Base-by-base conservation (phyloP, 2,329 filamentous ascomycete genomes). In the Apiospora saccharicola region DNA sequence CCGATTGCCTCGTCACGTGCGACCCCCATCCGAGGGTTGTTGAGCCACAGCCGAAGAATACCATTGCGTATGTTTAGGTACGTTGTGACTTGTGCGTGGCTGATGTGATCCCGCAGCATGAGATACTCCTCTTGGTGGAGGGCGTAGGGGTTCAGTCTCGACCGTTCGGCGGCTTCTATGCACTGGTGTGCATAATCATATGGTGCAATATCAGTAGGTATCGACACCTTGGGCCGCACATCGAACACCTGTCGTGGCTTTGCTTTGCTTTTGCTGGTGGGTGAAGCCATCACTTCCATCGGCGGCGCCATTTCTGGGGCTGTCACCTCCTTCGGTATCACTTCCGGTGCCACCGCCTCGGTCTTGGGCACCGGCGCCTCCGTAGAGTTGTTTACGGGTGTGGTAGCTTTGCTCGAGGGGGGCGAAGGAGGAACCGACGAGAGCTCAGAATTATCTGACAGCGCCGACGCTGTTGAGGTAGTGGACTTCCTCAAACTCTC, bases 61-160 rank as follows among this genome's bases (percentile, higher is more conserved):
- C 94, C 94, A 81, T 99, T 99, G 77, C 96, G 90, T 74, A 99
- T 96, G 81, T 98, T 98, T 71, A 99, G 86, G 83, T 99, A 99
- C 16, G 94, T 94, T 3, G 96, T 98, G 76, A 98, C 94, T 82
- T 99, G 96, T 44, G 92, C 88, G 78, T 94, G 92, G 79, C 93
- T 97, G 76, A 99, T 90, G 77, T 97, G 92, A 74, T 93, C 88
- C 74, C 94, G 90, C 53, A 99, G 85, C 73, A 98, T 87, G 73
- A 88, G 85, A 80, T 98, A 95, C 82, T 99, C 96, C 74, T 94
- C 92, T 37, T 90, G 88, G 81, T 98, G 95, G 51, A 99, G 85
- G 14, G 93, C 91, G 82, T 96, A 98, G 0, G 96, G 96, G 75
- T 96, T 96, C 1, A 99, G 86, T 72, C 96, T 89, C 53, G 94